Evolutionary conservation across 202 grass and related monocot species (phyloP).

Genomic region (Bolboschoenoplectus hybrid): DNA sequence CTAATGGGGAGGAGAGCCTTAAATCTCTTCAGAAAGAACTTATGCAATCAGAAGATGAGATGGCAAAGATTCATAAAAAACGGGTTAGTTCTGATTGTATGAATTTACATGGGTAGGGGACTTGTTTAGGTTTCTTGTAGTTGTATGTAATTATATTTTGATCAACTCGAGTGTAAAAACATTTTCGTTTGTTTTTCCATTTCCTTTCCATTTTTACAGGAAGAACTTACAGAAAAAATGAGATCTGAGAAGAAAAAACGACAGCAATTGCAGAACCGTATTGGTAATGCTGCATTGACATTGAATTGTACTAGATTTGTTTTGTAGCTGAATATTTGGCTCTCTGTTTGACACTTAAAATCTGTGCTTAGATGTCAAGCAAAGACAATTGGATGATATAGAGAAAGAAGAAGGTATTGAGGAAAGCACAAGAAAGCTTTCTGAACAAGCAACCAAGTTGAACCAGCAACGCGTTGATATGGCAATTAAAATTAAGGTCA

Average conservation of each 20-base stretch:
- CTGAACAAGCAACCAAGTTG: slow-evolving; percentile 58
- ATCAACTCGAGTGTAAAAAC: not conserved
- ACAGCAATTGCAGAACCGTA: slow-evolving; percentile 56
- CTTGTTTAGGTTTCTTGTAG: not conserved
- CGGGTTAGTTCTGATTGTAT: slow-evolving; percentile 52
- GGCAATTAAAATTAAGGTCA: slow-evolving; percentile 76
- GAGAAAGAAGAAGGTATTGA: slow-evolving; percentile 79
- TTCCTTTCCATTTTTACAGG: slow-evolving; percentile 50
- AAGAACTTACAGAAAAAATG: slow-evolving; percentile 64
- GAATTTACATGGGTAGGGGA: not conserved
- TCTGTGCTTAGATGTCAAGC: slow-evolving; percentile 50
- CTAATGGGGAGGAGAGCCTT: slow-evolving; percentile 49
- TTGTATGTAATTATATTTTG: not conserved
- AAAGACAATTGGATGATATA: slow-evolving; percentile 58
- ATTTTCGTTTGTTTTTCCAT: not conserved
- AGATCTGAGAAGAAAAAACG: slow-evolving; percentile 58
- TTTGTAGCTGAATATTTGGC: slow-evolving; percentile 39
- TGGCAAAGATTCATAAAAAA: slow-evolving; percentile 65
- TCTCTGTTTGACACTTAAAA: slow-evolving; percentile 21
- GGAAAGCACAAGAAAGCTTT: slow-evolving; percentile 67
- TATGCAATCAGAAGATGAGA: slow-evolving; percentile 77
- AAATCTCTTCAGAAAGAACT: slow-evolving; percentile 55
- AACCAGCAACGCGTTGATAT: slow-evolving; percentile 63
- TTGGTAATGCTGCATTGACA: slow-evolving; percentile 51
- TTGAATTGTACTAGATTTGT: slow-evolving; percentile 30